Conservation (phyloP, 768 basidiomycete genomes). For the Lactarius psammicola region DNA sequence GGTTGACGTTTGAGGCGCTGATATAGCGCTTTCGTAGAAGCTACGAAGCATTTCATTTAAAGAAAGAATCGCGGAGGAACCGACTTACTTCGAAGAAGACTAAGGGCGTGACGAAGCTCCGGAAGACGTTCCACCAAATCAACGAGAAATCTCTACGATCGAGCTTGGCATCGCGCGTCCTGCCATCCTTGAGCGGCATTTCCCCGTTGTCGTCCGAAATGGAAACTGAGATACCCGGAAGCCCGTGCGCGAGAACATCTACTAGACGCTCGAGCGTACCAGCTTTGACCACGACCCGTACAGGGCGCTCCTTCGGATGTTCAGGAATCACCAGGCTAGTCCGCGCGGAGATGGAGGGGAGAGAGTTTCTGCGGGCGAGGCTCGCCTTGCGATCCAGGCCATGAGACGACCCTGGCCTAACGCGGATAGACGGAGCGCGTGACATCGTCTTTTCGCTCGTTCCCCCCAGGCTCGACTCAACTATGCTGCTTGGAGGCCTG, state of each 20-base stretch:
- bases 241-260: slow-evolving; percentile 71
- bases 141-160: slow-evolving; percentile 71
- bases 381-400: slow-evolving; percentile 76
- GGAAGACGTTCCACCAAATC: slow-evolving; percentile 82
- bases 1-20: slow-evolving; percentile 46
- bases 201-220: slow-evolving; percentile 88
- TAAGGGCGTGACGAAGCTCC: slow-evolving; percentile 76
- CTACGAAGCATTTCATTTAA: slow-evolving; percentile 39
- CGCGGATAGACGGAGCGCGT: slow-evolving; percentile 73
- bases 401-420: slow-evolving; percentile 66
- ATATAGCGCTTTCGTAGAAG: slow-evolving; percentile 74
- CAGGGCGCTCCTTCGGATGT: slow-evolving; percentile 62
- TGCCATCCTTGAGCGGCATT: slow-evolving; percentile 71
- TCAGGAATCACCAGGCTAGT: slow-evolving; percentile 59
- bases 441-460: slow-evolving; percentile 43
- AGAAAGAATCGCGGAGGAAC: not conserved
- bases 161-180: slow-evolving; percentile 67
- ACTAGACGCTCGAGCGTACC: slow-evolving; percentile 76
- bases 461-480: slow-evolving; percentile 8
- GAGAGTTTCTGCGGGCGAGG: slow-evolving; percentile 67
- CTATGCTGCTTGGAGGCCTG: slow-evolving; percentile 41
- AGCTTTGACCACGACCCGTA: slow-evolving; percentile 75
- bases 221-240: slow-evolving; percentile 73
- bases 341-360: slow-evolving; percentile 71
- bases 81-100: slow-evolving; percentile 78